Evolutionary conservation across 2,329 filamentous ascomycete species (phyloP).

Genomic region (Periconia macrospinosa): DNA sequence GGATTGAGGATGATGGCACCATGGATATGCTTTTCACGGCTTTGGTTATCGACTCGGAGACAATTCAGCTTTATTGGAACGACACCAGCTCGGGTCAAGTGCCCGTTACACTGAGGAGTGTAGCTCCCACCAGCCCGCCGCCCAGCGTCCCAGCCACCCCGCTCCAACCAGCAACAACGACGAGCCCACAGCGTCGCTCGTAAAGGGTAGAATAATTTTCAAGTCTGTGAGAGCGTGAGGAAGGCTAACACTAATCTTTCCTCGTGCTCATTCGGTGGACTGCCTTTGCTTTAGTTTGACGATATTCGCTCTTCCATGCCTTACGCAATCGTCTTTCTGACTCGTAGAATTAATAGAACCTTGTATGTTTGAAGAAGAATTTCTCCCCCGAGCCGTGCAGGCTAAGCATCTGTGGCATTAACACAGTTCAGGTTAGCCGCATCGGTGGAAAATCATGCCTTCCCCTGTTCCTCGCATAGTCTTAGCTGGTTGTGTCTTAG

Average conservation of each 20-base stretch:
- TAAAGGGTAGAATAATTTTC: no score
- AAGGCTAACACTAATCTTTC: no score
- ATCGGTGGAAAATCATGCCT: neutral
- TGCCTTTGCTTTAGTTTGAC: no score
- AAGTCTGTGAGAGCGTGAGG: no score
- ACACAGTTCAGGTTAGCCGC: neutral
- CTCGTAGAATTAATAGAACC: no score
- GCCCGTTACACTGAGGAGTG: constrained; percentile 18
- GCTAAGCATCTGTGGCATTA: neutral
- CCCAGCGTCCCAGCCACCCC: constrained; percentile 1
- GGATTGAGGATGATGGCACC: constrained; percentile 9
- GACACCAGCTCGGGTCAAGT: constrained; percentile 20
- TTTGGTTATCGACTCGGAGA: constrained; percentile 10
- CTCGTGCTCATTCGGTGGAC: no score
- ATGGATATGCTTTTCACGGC: constrained; percentile 19
- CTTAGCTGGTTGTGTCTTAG: no score
- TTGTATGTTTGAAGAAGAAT: no score
- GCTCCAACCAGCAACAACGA: neutral
- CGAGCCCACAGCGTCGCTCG: no score
- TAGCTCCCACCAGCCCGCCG: constrained; percentile 12
- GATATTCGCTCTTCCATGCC: no score
- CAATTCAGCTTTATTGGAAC: constrained; percentile 25
- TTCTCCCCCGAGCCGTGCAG: no score
- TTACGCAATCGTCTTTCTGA: no score
- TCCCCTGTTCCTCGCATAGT: neutral